Base-by-base conservation (phyloP, 495 filamentous ascomycete genomes). In the Neurospora terricola region DNA sequence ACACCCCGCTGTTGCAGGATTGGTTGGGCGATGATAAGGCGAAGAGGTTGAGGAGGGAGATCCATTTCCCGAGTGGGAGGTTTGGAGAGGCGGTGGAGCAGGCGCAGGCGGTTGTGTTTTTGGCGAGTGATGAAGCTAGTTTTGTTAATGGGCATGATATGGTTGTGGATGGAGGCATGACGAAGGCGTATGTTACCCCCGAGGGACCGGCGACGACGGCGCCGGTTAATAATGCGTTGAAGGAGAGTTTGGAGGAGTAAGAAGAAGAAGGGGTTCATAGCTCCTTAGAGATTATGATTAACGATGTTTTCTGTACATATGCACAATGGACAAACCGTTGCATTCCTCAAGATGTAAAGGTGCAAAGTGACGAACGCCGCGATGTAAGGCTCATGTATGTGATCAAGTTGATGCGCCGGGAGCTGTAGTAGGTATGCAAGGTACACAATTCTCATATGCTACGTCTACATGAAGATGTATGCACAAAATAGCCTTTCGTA, bases 31-130 rank as follows among this genome's bases (percentile, higher is more conserved):
- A 95, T 75, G 96, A 98, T 82, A 78, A 88, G 72, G 88, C 87
- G 40, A 98, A 98, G 88, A 90, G 96, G 30, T 81, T 87, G 77
- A 86, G 96, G 40, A 91, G 96, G 70, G 94, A 98, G 85, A 88
- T 99, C 48, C 96, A 99, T 77, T 98, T 99, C 86, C 96, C 96
- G 3, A 89, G 88, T 3, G 96, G 96, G n/a, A 87, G 96, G 16
- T 99, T 99, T 77, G 96, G 96, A 27, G 96, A 99, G 84, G 91
- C 96, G 8, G 88, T 99, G 74, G 96, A 99, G 83, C 94, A 96
- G 83, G 96, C 96, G 4, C 91, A 97, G 62, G 96, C 94, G 10
- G 96, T 98, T 1, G 76, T 99, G 21, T 99, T 98, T 82, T 84
- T 99, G 70, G 96, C 96, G 4, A 96, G 92, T 76, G 96, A 99